phyloP scores from a whole-genome alignment of 139 green algal species.

The Tetraselmis striata region DNA sequence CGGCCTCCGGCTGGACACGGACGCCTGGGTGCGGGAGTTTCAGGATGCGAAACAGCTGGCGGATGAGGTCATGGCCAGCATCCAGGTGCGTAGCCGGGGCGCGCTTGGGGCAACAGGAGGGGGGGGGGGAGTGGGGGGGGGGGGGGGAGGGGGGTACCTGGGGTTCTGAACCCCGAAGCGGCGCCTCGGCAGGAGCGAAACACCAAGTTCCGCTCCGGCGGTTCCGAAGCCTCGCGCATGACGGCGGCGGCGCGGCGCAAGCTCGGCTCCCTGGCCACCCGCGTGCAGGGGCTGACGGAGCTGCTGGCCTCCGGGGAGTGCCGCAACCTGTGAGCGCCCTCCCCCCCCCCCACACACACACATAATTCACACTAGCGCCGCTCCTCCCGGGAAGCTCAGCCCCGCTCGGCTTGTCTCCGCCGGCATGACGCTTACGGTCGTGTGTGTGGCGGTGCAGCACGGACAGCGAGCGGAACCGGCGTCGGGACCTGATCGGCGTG shows the following conservation, averaged over 20 bases:
- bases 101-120: too few relatives aligned
- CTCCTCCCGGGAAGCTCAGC: too few relatives aligned
- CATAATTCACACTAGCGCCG: too few relatives aligned
- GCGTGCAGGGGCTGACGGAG: conserved; percentile 53
- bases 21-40: conserved; percentile 65
- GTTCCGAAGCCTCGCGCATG: conserved; percentile 65
- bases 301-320: conserved; percentile 48
- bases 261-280: conserved; percentile 62
- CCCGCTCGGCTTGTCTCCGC: too few relatives aligned
- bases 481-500: conserved; percentile 62
- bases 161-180: too few relatives aligned
- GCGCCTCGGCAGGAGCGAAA: too few relatives aligned
- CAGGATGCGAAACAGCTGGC: conserved; percentile 58
- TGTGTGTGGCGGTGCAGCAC: too few relatives aligned
- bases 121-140: too few relatives aligned
- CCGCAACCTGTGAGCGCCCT: conserved; percentile 42
- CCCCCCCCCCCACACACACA: too few relatives aligned
- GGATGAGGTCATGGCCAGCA: conserved; percentile 50
- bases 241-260: conserved; percentile 72
- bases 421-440: too few relatives aligned
- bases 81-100: conserved; percentile 62
- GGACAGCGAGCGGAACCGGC: conserved; percentile 74
- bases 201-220: conserved; percentile 47
- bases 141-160: too few relatives aligned
- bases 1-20: conserved; percentile 53